Percentiles rank a stretch among this genome's conserved stretches.
Conservation (phyloP, 176 grass and related monocot genomes). For the Pontederia crassipes region DNA sequence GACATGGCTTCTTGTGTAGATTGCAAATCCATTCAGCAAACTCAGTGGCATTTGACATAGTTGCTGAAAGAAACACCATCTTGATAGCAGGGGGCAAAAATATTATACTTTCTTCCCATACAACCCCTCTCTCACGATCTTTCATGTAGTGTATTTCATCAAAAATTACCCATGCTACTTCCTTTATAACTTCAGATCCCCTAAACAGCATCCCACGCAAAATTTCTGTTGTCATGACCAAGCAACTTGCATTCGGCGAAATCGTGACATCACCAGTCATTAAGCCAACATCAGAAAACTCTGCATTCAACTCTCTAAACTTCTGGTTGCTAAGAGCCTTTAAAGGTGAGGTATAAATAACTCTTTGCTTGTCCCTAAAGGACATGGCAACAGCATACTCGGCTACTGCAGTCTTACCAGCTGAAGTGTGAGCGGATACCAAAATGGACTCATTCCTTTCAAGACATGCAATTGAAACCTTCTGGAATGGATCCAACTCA, state of each 20-base stretch:
- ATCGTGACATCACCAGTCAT: conserved; percentile 97
- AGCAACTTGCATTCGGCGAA: conserved; percentile 76
- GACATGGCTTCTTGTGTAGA: conserved; percentile 89
- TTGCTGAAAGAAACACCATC: conserved; percentile 14
- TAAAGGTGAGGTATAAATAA: conserved; percentile 84
- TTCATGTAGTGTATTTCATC: conserved; percentile 99
- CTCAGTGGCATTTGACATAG: conserved; percentile 95
- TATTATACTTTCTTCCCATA: conserved; percentile 83
- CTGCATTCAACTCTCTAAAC: conserved; percentile 83
- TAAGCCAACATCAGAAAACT: conserved; percentile 84
- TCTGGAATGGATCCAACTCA: conserved; percentile 90
- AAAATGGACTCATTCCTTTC: conserved; percentile 86
- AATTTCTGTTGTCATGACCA: conserved; percentile 98
- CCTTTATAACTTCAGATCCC: conserved; percentile 94
- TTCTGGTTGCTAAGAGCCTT: conserved; percentile 99
- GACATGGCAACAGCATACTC: conserved; percentile 97
- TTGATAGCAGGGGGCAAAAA: conserved; percentile 60
- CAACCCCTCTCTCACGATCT: conserved; percentile 41
- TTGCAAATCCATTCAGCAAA: conserved; percentile 99
- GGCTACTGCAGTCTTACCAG: conserved; percentile 79
- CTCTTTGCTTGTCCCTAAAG: conserved; percentile 75
- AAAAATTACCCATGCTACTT: conserved; percentile 97
- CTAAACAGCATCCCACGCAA: conserved; percentile 92
- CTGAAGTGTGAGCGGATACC: conserved; percentile 92
- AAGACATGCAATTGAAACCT: conserved; percentile 66